Base-by-base conservation (phyloP, 352 stramenopile genomes). In the Pythium myriotylum region DNA sequence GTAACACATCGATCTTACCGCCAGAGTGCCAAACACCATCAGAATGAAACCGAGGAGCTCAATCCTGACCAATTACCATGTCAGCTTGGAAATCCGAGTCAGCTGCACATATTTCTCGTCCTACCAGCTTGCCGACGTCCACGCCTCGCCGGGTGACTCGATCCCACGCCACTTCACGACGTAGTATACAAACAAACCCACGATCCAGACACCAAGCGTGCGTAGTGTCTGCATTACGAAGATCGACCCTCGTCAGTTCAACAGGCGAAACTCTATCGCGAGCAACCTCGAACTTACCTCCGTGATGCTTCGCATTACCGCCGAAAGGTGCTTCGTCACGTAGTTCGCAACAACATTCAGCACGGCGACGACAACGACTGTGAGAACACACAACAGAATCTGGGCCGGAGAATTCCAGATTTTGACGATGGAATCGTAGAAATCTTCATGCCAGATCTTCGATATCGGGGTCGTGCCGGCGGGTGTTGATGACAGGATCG, bases 261-360 rank as follows among this genome's bases (percentile, higher is more conserved):
- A 23, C 22, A 37, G 5, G n/a, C 45, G 19, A 5, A 33, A 37
- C 17, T 29, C 4, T 14, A 10, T 32, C 13, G 13, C 16, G n/a
- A 43, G 37, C 37, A 14, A 3, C 37, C 5, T 89, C 91, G 23
- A 65, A 81, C 5, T 79, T 84, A 92, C 83, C 76, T 92, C 84
- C 37, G 74, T 61, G 52, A 94, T 94, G 63, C 78, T 89, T 37
- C 84, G 84, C 73, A 91, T 87, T 59, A 91, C 80, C 2, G 78
- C 80, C 39, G 80, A 91, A 5, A 93, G 66, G 57, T 93, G 83
- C 70, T 93, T 93, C 24, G 84, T 92, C 17, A 94, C 85, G 68
- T 90, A 92, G 62, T 91, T 94, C 23, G 68, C 85, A 5, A 43
- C 37, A 29, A 90, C 82, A 43, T 92, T 92, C 47, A 90, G 74